Evolutionary conservation across 345 rosid species (phyloP), one percentile per base, ranked within the genome.

Genomic region (Theobroma cacao): DNA sequence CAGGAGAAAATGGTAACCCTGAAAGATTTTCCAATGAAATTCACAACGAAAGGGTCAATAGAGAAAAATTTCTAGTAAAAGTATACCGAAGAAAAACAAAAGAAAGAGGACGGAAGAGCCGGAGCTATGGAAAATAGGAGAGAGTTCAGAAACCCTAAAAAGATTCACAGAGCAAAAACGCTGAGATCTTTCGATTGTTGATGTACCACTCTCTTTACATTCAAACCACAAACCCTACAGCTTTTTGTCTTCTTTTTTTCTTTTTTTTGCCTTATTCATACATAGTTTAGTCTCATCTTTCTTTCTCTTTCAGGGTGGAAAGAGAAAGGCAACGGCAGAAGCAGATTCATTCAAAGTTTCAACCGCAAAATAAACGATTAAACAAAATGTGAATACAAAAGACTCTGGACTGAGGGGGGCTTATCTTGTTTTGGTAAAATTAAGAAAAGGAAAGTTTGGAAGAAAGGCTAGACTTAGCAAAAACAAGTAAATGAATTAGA

Each of bases 121-220:
- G 56, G 12, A 59, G 53, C 45, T 36, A 67, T 0, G 52, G 41
- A 55, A 58, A 34, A 72, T 34, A 7, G 2, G 43, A 10, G 13
- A 33, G 7, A 31, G 28, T 22, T 9, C 34, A 43, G 62, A 77
- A 80, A 80, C 82, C 85, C 83, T 82, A 77, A 38, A 62, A 76
- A 22, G 61, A 76, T 62, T 36, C 33, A 48, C 17, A 60, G 18
- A 72, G 72, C 11, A 13, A 40, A 63, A 30, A 65, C 68, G 66
- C 43, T 61, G 68, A 70, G 77, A 69, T 75, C 69, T 74, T 73
- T 74, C 7, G 45, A 67, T 65, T 50, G 31, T 65, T 41, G 77
- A 74, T 77, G 53, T 33, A 52, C 40, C 59, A n/a, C 60, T 75
- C 75, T 50, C 78, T 80, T 78, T 82, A 82, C 30, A 28, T 43